Conservation (phyloP, 805 yeast genomes). For the Hanseniaspora singularis region DNA sequence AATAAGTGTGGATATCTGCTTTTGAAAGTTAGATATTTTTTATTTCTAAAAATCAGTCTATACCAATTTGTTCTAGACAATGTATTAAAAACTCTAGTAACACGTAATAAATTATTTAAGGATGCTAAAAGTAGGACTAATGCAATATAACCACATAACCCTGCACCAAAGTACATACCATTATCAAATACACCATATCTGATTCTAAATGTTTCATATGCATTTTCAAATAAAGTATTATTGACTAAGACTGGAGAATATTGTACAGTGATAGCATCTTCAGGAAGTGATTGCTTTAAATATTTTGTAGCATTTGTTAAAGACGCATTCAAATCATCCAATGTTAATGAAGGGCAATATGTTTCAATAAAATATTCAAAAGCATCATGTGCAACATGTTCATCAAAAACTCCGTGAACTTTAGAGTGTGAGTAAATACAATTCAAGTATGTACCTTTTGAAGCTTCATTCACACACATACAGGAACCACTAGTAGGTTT, state of each 20-base stretch:
- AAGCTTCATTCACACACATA: conserved; percentile 11
- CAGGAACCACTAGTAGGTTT: not conserved
- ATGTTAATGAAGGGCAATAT: not conserved
- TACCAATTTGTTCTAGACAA: not conserved
- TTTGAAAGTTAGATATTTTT: not conserved
- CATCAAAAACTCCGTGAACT: not conserved
- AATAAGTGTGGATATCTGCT: not conserved
- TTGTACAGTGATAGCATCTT: not conserved
- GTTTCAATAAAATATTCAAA: not conserved
- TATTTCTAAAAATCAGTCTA: not conserved
- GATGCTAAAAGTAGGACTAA: conserved; percentile 2
- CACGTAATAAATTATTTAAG: not conserved
- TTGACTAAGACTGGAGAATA: conserved; percentile 10
- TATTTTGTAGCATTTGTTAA: conserved; percentile 9
- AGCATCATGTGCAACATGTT: not conserved
- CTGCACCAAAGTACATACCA: conserved; percentile 16
- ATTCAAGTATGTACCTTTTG: conserved; percentile 4
- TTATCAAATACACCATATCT: conserved; percentile 14
- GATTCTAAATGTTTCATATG: conserved; percentile 14
- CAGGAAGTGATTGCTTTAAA: not conserved
- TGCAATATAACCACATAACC: conserved; percentile 15
- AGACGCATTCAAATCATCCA: not conserved
- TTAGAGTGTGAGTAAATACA: conserved; percentile 2
- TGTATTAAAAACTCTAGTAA: conserved; percentile 2
- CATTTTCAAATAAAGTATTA: conserved; percentile 10